A percentile compares a stretch with the other conserved stretches of the same genome.
These are phyloP conservation scores for Neofusicoccum parvum DNA, from an alignment of 2,329 filamentous ascomycete species.

Conservation along the genomic window DNA sequence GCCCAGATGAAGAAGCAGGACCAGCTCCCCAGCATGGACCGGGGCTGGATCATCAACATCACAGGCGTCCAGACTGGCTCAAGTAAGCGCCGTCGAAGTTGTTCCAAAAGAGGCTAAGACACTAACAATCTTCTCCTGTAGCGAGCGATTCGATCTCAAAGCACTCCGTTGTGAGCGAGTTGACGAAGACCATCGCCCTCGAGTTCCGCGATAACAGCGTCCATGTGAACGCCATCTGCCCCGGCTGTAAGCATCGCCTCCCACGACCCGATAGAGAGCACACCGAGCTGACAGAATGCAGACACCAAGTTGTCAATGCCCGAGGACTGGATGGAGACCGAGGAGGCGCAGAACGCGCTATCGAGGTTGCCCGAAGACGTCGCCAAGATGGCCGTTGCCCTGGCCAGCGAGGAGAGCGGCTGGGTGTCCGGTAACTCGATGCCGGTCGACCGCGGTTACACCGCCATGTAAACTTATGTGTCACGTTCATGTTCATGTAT, in stretches of 20 bases:
- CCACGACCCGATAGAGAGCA: not conserved
- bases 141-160: slow-evolving; percentile 53
- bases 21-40: slow-evolving; percentile 29
- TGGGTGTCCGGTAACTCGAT: slow-evolving; percentile 46
- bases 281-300: slow-evolving; percentile 16
- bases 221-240: slow-evolving; percentile 58
- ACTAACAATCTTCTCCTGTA: slow-evolving; percentile 11
- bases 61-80: slow-evolving; percentile 46
- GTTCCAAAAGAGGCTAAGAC: not conserved
- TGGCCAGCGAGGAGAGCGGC: slow-evolving; percentile 49
- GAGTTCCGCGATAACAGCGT: slow-evolving; percentile 54
- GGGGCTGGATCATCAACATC: slow-evolving; percentile 60
- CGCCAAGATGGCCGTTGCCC: slow-evolving; percentile 45
- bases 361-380: slow-evolving; percentile 32
- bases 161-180: slow-evolving; percentile 43
- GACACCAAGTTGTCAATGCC: slow-evolving; percentile 35
- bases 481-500: slow-evolving; percentile 26
- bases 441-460: slow-evolving; percentile 47
- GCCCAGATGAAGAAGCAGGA: slow-evolving; percentile 38
- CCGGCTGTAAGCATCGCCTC: slow-evolving; percentile 46
- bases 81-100: slow-evolving; percentile 25
- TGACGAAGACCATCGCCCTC: slow-evolving; percentile 52
- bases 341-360: not conserved
- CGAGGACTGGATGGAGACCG: slow-evolving; percentile 19
- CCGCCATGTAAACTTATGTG: slow-evolving; percentile 9